Percentiles rank a stretch among this genome's conserved stretches.
These are phyloP conservation scores for Yamadazyma triangularis DNA, from an alignment of 1,139 yeast genomes.

Conservation along the genomic window DNA sequence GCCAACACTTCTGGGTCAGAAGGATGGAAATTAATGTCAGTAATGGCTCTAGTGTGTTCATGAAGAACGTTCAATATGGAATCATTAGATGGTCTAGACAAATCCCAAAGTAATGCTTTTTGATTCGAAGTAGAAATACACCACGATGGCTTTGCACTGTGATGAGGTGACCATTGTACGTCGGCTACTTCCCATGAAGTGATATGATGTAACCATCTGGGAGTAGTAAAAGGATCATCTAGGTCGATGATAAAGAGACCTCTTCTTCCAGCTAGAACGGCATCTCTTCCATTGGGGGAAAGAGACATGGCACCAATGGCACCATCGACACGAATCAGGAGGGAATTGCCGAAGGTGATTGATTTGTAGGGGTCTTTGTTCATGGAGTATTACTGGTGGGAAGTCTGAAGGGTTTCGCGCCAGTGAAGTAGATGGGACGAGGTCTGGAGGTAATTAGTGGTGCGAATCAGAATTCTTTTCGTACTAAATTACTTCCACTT, in stretches of 20 bases:
- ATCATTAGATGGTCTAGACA: constrained; percentile 66
- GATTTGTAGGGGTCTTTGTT: constrained; percentile 32
- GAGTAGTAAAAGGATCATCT: constrained; percentile 93
- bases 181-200: constrained; percentile 99
- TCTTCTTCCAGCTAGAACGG: constrained; percentile 83
- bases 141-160: constrained; percentile 78
- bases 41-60: constrained; percentile 87
- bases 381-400: no score
- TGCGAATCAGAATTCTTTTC: no score
- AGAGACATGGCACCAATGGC: constrained; percentile 92
- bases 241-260: constrained; percentile 88
- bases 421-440: no score
- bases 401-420: no score
- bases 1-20: constrained; percentile 85
- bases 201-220: constrained; percentile 85
- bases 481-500: no score
- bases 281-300: constrained; percentile 90
- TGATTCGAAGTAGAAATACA: constrained; percentile 92
- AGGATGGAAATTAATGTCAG: constrained; percentile 92
- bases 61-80: constrained; percentile 88
- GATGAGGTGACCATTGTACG: constrained; percentile 95
- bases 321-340: constrained; percentile 84
- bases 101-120: constrained; percentile 91
- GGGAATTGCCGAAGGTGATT: constrained; percentile 69
- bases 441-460: no score